Evolutionary conservation across 805 yeast species (phyloP).

Genomic region (Candida tammaniensis): DNA sequence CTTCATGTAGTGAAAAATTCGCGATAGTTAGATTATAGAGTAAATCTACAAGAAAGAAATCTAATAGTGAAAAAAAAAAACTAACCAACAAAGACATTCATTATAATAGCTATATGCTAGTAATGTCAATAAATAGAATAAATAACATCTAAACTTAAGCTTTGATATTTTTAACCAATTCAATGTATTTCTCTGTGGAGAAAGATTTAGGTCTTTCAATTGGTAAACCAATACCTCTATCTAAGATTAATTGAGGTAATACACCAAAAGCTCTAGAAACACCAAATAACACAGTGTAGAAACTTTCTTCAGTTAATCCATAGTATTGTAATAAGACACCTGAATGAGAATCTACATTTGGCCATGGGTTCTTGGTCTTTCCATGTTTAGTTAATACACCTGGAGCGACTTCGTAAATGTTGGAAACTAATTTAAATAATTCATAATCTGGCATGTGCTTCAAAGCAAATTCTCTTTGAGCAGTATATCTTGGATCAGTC

Average conservation of each 20-base stretch:
- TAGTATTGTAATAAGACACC: constrained; percentile 79
- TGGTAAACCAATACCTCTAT: constrained; percentile 72
- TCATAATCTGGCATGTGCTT: constrained; percentile 60
- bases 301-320: constrained; percentile 69
- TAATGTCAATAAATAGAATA: constrained; percentile 10
- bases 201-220: constrained; percentile 85
- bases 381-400: constrained; percentile 74
- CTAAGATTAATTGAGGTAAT: constrained; percentile 75
- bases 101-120: too few relatives aligned
- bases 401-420: constrained; percentile 70
- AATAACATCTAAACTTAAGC: constrained; percentile 8
- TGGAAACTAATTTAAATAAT: constrained; percentile 63
- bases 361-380: constrained; percentile 82
- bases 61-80: constrained; percentile 1
- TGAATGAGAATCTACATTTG: constrained; percentile 78
- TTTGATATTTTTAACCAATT: constrained; percentile 57
- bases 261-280: constrained; percentile 81
- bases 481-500: constrained; percentile 79
- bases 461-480: constrained; percentile 67
- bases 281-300: constrained; percentile 80
- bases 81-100: constrained; percentile 5
- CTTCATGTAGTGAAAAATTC: constrained; percentile 4
- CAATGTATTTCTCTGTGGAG: constrained; percentile 89
- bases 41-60: neutral
- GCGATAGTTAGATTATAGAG: constrained; percentile 1